Percentiles rank a stretch among this genome's conserved stretches.
These are phyloP conservation scores for Clonostachys sp. DNA, from an alignment of 2,329 filamentous ascomycete genomes.

Conservation along the genomic window DNA sequence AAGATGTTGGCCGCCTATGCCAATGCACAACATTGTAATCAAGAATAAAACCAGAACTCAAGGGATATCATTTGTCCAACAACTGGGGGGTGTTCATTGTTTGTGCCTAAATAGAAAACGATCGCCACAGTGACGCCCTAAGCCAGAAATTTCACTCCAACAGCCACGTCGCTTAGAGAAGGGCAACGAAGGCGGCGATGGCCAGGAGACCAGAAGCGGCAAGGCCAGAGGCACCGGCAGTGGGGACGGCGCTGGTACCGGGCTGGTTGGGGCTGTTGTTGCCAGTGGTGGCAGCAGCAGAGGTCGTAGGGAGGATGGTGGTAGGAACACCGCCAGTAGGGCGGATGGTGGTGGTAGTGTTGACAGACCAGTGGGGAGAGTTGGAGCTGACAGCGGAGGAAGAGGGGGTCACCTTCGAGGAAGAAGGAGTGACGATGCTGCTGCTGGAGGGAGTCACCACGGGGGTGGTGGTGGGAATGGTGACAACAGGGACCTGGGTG, in stretches of 20 bases:
- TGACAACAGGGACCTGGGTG: conserved; percentile 8
- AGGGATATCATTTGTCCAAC: not conserved
- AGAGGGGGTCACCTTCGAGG: conserved; percentile 11
- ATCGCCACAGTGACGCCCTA: conserved; percentile 29
- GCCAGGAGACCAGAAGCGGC: not conserved
- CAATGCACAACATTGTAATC: not conserved
- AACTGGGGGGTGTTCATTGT: not conserved
- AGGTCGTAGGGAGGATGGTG: conserved; percentile 3
- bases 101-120: conserved; percentile 9
- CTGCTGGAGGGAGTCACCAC: conserved; percentile 22
- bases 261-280: conserved; percentile 8
- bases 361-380: conserved; percentile 11
- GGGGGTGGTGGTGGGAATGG: conserved; percentile 6
- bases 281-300: conserved; percentile 5
- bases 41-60: not conserved
- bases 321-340: conserved; percentile 14
- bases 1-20: too few relatives aligned
- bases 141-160: conserved; percentile 20
- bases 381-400: conserved; percentile 8
- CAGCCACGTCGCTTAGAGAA: conserved; percentile 10
- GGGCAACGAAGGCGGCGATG: not conserved
- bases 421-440: conserved; percentile 24
- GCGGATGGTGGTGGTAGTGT: conserved; percentile 14
- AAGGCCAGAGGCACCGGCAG: not conserved
- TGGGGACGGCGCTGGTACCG: conserved; percentile 5